Percentiles rank a stretch among this genome's conserved stretches.
Evolutionary conservation across 495 filamentous ascomycete genomes (phyloP).

Genomic region (Staphylotrichum longicolle): DNA sequence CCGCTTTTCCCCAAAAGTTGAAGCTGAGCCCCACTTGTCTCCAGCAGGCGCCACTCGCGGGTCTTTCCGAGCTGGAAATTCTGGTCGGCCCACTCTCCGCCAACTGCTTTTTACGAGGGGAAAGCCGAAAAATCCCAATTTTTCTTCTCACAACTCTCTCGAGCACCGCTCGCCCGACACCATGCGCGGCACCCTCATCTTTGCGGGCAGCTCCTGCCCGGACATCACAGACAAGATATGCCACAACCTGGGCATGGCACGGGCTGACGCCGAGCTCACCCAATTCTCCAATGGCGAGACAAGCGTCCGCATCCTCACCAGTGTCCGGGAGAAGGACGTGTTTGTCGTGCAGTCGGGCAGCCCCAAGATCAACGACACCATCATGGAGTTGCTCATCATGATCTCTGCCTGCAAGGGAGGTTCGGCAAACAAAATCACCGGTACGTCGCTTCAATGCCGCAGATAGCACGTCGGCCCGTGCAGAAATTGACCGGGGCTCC

Average conservation of each 20-base stretch:
- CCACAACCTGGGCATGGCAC: slow-evolving; percentile 56
- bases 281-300: slow-evolving; percentile 83
- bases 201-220: slow-evolving; percentile 57
- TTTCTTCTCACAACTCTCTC: slow-evolving; percentile 7
- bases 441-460: slow-evolving; percentile 49
- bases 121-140: slow-evolving; percentile 3
- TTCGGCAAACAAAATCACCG: slow-evolving; percentile 95
- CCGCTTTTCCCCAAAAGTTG: no score
- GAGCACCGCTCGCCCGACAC: slow-evolving; percentile 6
- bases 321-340: slow-evolving; percentile 95
- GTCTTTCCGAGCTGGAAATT: slow-evolving; percentile 5
- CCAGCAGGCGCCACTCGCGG: slow-evolving; percentile 1
- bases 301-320: slow-evolving; percentile 87
- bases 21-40: no score
- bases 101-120: slow-evolving; percentile 14
- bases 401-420: slow-evolving; percentile 97
- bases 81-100: slow-evolving; percentile 12
- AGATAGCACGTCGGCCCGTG: neutral
- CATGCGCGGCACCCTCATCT: slow-evolving; percentile 58
- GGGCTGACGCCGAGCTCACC: slow-evolving; percentile 56
- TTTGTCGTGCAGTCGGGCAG: slow-evolving; percentile 98
- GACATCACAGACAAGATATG: slow-evolving; percentile 57
- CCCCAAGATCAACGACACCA: slow-evolving; percentile 93
- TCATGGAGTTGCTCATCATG: slow-evolving; percentile 99
- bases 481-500: slow-evolving; percentile 5